Evolutionary conservation across 352 stramenopile genomes (phyloP).

Genomic region (Phytophthora aleatoria): DNA sequence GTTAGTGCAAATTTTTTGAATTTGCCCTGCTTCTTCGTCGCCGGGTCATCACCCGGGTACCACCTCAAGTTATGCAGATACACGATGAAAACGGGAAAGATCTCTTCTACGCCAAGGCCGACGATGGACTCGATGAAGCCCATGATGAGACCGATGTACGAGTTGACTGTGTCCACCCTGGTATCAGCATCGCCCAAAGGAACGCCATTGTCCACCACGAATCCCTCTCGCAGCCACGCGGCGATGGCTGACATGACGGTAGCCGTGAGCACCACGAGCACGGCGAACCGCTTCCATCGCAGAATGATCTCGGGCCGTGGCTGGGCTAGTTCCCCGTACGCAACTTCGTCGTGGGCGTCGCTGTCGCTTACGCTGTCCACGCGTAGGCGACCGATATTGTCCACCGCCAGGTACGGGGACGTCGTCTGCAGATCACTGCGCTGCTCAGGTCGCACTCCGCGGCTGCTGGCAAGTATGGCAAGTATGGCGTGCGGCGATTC

Average conservation of each 20-base stretch:
- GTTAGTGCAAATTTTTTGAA: conserved; percentile 63
- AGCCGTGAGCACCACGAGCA: conserved; percentile 51
- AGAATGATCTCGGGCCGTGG: conserved; percentile 64
- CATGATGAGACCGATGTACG: conserved; percentile 68
- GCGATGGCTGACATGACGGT: conserved; percentile 47
- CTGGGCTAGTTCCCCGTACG: conserved; percentile 41
- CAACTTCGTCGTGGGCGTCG: conserved; percentile 28
- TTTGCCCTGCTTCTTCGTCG: conserved; percentile 50
- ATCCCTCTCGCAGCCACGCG: conserved; percentile 42
- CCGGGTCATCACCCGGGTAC: conserved; percentile 53
- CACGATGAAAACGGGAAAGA: conserved; percentile 66
- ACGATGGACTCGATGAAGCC: conserved; percentile 60
- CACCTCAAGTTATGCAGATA: conserved; percentile 70
- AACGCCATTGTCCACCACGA: conserved; percentile 37
- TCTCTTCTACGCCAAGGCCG: conserved; percentile 47
- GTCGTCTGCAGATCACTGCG: conserved; percentile 22
- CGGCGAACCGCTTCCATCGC: conserved; percentile 58
- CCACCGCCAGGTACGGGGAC: conserved; percentile 28
- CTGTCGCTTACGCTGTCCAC: conserved; percentile 32
- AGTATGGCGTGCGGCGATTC: conserved; percentile 48
- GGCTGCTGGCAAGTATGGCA: conserved; percentile 28
- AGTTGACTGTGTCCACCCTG: conserved; percentile 47
- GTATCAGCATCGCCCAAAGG: conserved; percentile 30
- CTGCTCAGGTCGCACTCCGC: conserved; percentile 8
- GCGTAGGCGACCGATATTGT: conserved; percentile 32